Base-by-base conservation (phyloP, 768 basidiomycete genomes). In the Mrakia blollopis region DNA sequence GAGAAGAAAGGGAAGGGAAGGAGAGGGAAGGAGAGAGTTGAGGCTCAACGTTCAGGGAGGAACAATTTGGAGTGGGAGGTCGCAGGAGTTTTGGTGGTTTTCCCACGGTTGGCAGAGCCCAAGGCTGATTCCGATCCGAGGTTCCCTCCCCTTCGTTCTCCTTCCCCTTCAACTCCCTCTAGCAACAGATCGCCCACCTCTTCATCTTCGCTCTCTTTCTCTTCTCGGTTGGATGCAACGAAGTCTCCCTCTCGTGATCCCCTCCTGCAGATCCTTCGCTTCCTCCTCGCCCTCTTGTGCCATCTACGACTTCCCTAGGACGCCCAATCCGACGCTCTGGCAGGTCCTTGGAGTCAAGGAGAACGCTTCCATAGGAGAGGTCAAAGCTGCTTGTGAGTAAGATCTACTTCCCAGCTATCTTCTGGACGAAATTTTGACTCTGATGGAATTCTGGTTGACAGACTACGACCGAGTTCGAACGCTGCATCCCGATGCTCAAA, bases 401-500 rank as follows among this genome's bases (percentile, higher is more conserved):
- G 11, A 14, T 57, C 50, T n/a, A 3, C 18, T 3, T 44, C 30
- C 28, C 23, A 7, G 14, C 50, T 54, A 18, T 32, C 30, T 21
- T 30, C 5, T 9, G 10, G 8, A n/a, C 2, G 39, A 9, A 23
- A 4, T 39, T 21, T 7, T 39, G 25, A 68, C 23, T 18, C 21
- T 37, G 0, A 11, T 35, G 39, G 14, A 28, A 11, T 28, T 35
- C 11, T 1, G 21, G 18, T 60, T 10, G 21, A 9, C 25, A 77
- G 70, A 77, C 63, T 77, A 77, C 67, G 23, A 50, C 28, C 76
- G 72, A 50, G 76, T 77, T 37, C 61, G 50, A 54, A 68, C 65
- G 18, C 76, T 73, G 32, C 76, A 77, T 63, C 76, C 76, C 5
- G 76, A 77, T 35, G 61, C 63, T 13, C 37, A 54, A 1, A 50